Conservation (phyloP, 2,329 filamentous ascomycete genomes). For the Pseudocercospora vitis region DNA sequence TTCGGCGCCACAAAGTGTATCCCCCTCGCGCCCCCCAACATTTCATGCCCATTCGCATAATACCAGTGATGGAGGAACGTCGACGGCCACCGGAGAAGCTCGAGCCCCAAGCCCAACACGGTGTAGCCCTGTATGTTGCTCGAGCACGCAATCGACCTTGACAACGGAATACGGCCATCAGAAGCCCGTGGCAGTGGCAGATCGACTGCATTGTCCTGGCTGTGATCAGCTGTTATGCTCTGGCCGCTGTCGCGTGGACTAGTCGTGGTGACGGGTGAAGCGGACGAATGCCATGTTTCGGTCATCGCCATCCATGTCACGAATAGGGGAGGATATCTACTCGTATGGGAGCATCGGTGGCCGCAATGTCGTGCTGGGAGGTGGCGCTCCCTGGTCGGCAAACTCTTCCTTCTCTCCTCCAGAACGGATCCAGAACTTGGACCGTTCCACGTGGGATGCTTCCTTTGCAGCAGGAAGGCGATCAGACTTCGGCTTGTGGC, state of each 20-base stretch:
- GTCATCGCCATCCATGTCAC: not conserved
- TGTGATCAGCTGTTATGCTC: not conserved
- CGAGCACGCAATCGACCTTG: conserved; percentile 4
- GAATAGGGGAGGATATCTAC: not conserved
- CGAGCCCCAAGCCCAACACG: not conserved
- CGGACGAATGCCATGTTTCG: not conserved
- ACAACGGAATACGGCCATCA: too few relatives aligned
- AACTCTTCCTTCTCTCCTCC: not conserved
- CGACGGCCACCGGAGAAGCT: not conserved
- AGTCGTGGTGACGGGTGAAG: not conserved
- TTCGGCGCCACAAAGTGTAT: too few relatives aligned
- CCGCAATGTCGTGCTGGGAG: conserved; percentile 12
- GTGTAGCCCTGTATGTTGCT: not conserved
- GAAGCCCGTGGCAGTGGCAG: too few relatives aligned
- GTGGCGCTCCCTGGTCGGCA: not conserved
- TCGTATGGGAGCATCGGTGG: conserved; percentile 9
- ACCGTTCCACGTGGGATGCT: not conserved
- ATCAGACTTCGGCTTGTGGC: not conserved
- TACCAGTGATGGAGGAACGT: not conserved
- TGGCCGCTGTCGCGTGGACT: not conserved
- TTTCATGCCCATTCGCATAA: too few relatives aligned
- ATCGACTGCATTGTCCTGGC: not conserved
- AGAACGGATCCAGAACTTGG: not conserved
- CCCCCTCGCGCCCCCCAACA: too few relatives aligned
- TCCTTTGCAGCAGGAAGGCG: not conserved